Percentiles rank a stretch among this genome's conserved stretches.
Evolutionary conservation across 139 green algal species (phyloP).

Genomic region (Trebouxia sp.): DNA sequence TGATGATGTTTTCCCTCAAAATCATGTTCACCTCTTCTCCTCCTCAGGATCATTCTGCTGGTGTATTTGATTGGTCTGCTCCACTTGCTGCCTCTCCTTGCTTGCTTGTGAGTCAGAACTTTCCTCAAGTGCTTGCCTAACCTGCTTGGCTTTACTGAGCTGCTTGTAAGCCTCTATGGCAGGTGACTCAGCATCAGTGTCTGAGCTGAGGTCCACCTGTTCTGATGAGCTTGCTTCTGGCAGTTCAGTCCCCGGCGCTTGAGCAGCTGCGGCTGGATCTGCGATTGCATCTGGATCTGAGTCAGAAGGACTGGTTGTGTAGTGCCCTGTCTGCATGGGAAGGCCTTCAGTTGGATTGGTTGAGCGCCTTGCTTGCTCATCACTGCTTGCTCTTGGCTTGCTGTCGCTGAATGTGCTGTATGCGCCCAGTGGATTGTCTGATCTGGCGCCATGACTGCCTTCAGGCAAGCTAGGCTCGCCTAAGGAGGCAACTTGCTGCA

Average conservation of each 20-base stretch:
- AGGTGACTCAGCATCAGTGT: neutral
- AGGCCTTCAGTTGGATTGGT: neutral
- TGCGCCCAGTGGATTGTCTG: neutral
- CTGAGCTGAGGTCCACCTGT: too few species aligned
- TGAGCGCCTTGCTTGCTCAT: neutral
- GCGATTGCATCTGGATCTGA: neutral
- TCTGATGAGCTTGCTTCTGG: neutral
- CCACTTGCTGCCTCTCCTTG: neutral
- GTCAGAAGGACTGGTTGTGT: neutral
- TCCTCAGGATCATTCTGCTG: neutral
- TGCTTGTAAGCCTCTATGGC: neutral
- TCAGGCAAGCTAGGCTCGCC: neutral
- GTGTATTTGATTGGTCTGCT: conserved; percentile 1
- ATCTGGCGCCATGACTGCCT: neutral
- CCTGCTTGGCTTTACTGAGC: neutral
- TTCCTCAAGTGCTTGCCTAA: neutral
- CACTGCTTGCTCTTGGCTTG: neutral
- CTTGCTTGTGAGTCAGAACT: neutral
- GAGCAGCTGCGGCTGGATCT: neutral
- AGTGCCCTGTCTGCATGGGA: conserved; percentile 14
- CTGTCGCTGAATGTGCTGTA: neutral
- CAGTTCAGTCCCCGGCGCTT: neutral
- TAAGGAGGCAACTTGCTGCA: conserved; percentile 1
- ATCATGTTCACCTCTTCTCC: conserved; percentile 11
- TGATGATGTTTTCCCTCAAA: too few species aligned